Base-by-base conservation (phyloP, 495 filamentous ascomycete species). In the Delitschia confertaspora region DNA sequence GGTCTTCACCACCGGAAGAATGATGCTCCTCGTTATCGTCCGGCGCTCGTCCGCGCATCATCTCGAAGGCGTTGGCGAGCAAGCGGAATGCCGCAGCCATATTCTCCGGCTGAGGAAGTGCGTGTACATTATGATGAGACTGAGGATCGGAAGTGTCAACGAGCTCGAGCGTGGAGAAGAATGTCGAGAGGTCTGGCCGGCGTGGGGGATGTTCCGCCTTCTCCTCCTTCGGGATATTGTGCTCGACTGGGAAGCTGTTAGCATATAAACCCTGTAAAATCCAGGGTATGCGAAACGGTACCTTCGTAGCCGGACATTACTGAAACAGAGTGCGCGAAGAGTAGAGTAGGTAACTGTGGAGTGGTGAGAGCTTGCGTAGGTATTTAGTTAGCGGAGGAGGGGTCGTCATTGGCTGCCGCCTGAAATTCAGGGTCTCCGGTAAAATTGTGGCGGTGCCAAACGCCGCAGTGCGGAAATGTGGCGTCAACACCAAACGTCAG, bases 171-270 rank as follows among this genome's bases (percentile, higher is more conserved):
- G 81, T 78, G 31, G 79, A 69, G 69, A 82, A 88, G 76, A 96
- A 95, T 62, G 80, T 84, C 33, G 82, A 80, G 65, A 95, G 82
- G 66, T 93, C 85, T 26, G 86, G 78, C 33, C 84, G 83, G 29
- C 65, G 67, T 21, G 65, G 62, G 55, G 68, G 53, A 51, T 67
- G 26, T 43, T 57, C 47, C 39, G 66, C 51, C 43, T 55, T 41
- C 27, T 46, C 29, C n/a, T 60, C 39, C 19, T 47, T 49, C 25
- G 60, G 45, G 59, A 83, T 83, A 60, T 80, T 82, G 70, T 95
- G 88, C 63, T 95, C 88, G 59, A 89, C 88, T 94, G 53, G n/a
- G 14, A 33, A 4, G 34, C 18, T 21, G 24, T 45, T 27, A 50
- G 29, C n/a, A n/a, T n/a, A n/a, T n/a, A n/a, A n/a, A n/a, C n/a